Percentiles rank a stretch among this genome's conserved stretches.
Evolutionary conservation across 2,329 filamentous ascomycete genomes (phyloP).

Genomic region (Microdochium paspali): DNA sequence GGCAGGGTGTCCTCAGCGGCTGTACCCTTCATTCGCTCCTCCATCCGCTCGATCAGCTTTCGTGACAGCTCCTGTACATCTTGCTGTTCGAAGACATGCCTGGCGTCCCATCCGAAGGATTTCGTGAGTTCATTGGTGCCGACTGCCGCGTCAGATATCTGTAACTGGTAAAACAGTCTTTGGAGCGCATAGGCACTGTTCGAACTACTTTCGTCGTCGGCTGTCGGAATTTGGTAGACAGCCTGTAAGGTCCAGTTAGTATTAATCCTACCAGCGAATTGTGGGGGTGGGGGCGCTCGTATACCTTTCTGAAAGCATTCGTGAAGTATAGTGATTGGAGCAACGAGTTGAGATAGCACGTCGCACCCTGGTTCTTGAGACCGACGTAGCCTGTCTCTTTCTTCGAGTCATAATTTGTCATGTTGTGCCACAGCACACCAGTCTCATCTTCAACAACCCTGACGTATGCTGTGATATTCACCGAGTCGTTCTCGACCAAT

Average conservation of each 20-base stretch:
- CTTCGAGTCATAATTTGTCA: conserved; percentile 96
- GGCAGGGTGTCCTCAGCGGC: conserved; percentile 81
- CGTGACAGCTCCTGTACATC: conserved; percentile 95
- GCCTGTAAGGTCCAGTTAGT: conserved; percentile 42
- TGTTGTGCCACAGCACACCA: conserved; percentile 84
- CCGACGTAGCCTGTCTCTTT: conserved; percentile 97
- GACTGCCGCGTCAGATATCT: conserved; percentile 76
- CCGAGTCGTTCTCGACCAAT: conserved; percentile 66
- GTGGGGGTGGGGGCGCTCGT: conserved; percentile 3
- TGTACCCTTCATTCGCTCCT: conserved; percentile 97
- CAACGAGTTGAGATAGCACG: conserved; percentile 79
- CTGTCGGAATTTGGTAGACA: conserved; percentile 93
- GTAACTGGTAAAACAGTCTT: conserved; percentile 86
- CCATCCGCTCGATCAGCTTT: conserved; percentile 94
- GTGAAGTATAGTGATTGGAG: conserved; percentile 79
- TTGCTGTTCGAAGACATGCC: conserved; percentile 97
- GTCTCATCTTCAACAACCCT: conserved; percentile 80
- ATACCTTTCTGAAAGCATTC: conserved; percentile 86
- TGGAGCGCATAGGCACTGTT: conserved; percentile 94
- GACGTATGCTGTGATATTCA: conserved; percentile 76
- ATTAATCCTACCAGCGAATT: not conserved
- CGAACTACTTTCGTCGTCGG: conserved; percentile 66
- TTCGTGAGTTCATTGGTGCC: conserved; percentile 88
- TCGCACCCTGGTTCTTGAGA: conserved; percentile 91
- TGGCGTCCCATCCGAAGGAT: conserved; percentile 96